phyloP scores from a whole-genome alignment of 371 early-diverging fungal species.

The Basidiobolus meristosporus region DNA sequence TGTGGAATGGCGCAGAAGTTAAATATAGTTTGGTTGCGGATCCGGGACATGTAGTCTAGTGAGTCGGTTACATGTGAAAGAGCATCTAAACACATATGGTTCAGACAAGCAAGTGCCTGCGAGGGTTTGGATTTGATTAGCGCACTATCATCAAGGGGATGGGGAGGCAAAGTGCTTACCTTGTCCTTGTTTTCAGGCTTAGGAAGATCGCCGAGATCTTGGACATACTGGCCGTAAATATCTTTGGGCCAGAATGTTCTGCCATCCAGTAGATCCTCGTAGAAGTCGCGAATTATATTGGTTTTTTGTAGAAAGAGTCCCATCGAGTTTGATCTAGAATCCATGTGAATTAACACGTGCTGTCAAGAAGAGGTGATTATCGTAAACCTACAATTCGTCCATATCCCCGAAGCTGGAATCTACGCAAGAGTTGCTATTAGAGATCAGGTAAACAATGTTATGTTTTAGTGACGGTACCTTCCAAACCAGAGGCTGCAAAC shows the following conservation, averaged over 20 bases:
- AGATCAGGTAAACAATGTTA: not conserved
- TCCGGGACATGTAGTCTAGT: constrained; percentile 58
- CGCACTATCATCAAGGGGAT: not conserved
- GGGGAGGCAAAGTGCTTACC: constrained; percentile 8
- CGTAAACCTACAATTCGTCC: constrained; percentile 2
- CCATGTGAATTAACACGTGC: constrained; percentile 1
- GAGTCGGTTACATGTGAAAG: constrained; percentile 69
- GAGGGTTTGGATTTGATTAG: not conserved
- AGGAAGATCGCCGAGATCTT: constrained; percentile 28
- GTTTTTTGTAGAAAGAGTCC: constrained; percentile 91
- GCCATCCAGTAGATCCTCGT: constrained; percentile 75
- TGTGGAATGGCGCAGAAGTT: constrained; percentile 95
- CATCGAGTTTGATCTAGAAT: constrained; percentile 62
- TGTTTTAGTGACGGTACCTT: constrained; percentile 13
- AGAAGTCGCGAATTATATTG: constrained; percentile 86
- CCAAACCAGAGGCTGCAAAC: constrained; percentile 75
- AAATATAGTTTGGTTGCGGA: constrained; percentile 65
- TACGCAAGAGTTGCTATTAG: not conserved
- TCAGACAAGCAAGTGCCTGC: constrained; percentile 50
- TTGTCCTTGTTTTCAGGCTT: constrained; percentile 34
- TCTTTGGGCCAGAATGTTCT: constrained; percentile 88
- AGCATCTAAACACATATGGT: constrained; percentile 72
- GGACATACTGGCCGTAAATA: constrained; percentile 61
- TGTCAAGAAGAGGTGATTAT: not conserved
- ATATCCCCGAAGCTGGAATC: constrained; percentile 2